phyloP scores from a whole-genome alignment of 169 alveolate species.

The Eimeria falciformis region DNA sequence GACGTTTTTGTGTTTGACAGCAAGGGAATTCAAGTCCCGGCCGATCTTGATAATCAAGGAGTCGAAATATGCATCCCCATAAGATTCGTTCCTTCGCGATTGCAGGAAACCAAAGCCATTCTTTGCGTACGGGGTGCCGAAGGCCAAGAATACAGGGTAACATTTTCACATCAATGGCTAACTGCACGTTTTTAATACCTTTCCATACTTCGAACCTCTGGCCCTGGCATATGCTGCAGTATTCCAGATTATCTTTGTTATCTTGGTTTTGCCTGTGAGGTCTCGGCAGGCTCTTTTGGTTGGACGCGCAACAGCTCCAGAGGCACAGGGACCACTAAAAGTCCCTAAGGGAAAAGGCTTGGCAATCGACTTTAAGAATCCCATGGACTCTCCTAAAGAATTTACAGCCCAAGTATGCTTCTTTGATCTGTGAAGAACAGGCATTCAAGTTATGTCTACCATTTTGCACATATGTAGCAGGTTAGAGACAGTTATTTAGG shows the following conservation, averaged over 20 bases:
- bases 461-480: no score
- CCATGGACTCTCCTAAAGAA: slow-evolving; percentile 65
- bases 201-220: no score
- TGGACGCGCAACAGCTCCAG: slow-evolving; percentile 82
- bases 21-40: slow-evolving; percentile 57
- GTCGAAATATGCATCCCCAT: slow-evolving; percentile 69
- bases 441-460: not conserved
- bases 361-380: slow-evolving; percentile 58
- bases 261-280: not conserved
- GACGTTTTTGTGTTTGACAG: slow-evolving; percentile 59
- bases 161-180: no score
- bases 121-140: slow-evolving; percentile 77
- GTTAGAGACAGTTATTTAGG: no score
- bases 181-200: no score
- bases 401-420: slow-evolving; percentile 63
- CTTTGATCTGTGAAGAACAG: not conserved
- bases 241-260: no score
- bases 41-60: slow-evolving; percentile 66
- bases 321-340: slow-evolving; percentile 82
- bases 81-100: slow-evolving; percentile 78
- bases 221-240: no score
- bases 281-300: slow-evolving; percentile 77
- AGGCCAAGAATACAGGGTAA: slow-evolving; percentile 78
- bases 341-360: slow-evolving; percentile 76
- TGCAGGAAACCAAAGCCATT: slow-evolving; percentile 79